Evolutionary conservation across 345 rosid species (phyloP), one percentile per base, ranked within the genome.

Genomic region (Kandelia obovata): DNA sequence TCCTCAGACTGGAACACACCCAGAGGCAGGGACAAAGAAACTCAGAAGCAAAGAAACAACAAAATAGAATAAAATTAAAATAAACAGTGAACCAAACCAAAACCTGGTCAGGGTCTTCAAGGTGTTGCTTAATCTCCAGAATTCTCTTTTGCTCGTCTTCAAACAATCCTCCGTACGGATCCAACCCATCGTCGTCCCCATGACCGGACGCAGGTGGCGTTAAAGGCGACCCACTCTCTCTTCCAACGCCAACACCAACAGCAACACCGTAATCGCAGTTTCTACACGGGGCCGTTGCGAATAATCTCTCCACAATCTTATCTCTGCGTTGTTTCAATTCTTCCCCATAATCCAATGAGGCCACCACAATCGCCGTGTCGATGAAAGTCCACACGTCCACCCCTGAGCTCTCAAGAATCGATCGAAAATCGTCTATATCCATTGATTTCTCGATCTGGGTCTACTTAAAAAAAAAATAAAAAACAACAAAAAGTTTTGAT

Each of bases 51-150:
- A 64, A 7, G 37, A 30, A 53, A 39, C 34, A 1, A 73, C 6
- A 31, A 31, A 31, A 31, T 0, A 31, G 58, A 32, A 30, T 49
- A 67, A 55, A 53, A 56, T 7, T 26, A 34, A 61, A 35, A 5
- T 5, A 21, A 61, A 53, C 62, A 60, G 27, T 6, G 34, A 35
- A 35, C 6, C 28, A 32, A 27, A 49, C 30, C 21, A 61, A 67
- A 72, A 95, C 99, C 99, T 90, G 97, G 78, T 89, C 84, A 73
- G 88, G 92, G 77, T 87, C 88, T 83, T 96, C 99, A 62, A 96
- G 94, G 19, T 70, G 87, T 74, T 87, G 87, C 72, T 87, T 96
- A 77, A 96, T 96, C 62, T 90, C 97, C 20, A 89, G 70, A 82
- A 96, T 75, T 72, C 68, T 86, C 85, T 79, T 96, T 71, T 86